Evolutionary conservation across 2,329 filamentous ascomycete genomes (phyloP), one percentile per base, ranked within the genome.

Genomic region (Arachnomyces sp.): DNA sequence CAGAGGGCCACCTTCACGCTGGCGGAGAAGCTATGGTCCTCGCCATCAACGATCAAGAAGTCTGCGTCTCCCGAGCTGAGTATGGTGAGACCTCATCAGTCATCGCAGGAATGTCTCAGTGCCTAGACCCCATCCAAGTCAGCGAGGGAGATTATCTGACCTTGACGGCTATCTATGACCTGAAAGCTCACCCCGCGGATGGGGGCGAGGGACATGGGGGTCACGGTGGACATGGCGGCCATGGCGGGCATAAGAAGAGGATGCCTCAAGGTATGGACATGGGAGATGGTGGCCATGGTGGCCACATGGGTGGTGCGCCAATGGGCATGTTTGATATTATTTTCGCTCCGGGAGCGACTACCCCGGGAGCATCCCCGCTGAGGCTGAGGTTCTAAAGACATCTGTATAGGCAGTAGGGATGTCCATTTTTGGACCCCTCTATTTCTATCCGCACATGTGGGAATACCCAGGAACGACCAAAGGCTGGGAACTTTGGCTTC

Each of bases 351-450:
- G 33, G 33, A 6, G 33, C 33, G 12, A 18, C 13, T 20, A 15
- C 33, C 20, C 9, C 20, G 5, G 20, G 20, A 9, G 20, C 20
- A 9, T 5, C 20, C 5, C 20, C 40, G 28, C 25, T 36, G 38
- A 28, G 28, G 36, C 31, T 40, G 42, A 37, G 41, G 46, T 43
- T 49, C 41, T 51, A 46, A 43, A 45, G 44, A 28, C 17, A 45
- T 44, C 32, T 25, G 36, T 17, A 28, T n/a, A 31, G 14, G 12
- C 31, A n/a, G n/a, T n/a, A n/a, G n/a, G n/a, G n/a, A n/a, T n/a
- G n/a, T n/a, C n/a, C n/a, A n/a, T n/a, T n/a, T n/a, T n/a, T n/a
- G n/a, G n/a, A n/a, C n/a, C n/a, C n/a, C n/a, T n/a, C n/a, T n/a
- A n/a, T n/a, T n/a, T n/a, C n/a, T n/a, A n/a, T n/a, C n/a, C n/a